Evolutionary conservation across 1,284 basidiomycete species (phyloP), one percentile per base, ranked within the genome.

Genomic region (Ceratorhiza oryzae-sativae): DNA sequence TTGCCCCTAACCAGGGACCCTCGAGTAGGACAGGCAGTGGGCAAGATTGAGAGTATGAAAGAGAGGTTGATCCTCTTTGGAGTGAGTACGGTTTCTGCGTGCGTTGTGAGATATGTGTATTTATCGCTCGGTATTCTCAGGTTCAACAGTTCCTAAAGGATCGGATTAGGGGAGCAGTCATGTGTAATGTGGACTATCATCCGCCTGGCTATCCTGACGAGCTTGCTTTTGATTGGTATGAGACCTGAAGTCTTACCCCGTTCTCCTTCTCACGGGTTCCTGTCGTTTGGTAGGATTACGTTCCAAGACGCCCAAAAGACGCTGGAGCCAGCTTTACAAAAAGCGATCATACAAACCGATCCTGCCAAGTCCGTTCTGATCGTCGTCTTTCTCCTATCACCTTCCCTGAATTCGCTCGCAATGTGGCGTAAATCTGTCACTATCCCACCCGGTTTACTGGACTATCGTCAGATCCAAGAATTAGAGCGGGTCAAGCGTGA

Each of bases 331-430:
- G 49, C 36, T 2, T 36, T 67, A 6, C 63, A 67, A 30, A 67
- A 67, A 55, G 48, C 63, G 15, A 55, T 67, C 9, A 53, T 49
- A 18, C 63, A 48, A 32, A 55, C 36, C 1, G 63, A 67, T n/a
- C 63, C 63, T 39, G 39, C 63, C 4, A 55, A 18, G 1, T 27
- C 49, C 18, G 49, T 67, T 25, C 34, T 67, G 20, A 49, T 67
- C 32, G 34, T 67, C 34, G 45, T 67, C 20, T 67, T 67, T 30
- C 49, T 67, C 1, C 63, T 67, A 23, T 67, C 63, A 9, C 46
- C 63, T 10, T 67, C 63, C 9, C 48, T 67, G 9, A 67, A 67
- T 36, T 67, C 63, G 23, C 63, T 67, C 20, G 63, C 63, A 27
- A 67, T 67, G 15, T 67, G 63, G 63, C 63, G 63, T 30, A 67